Evolutionary conservation across 148 eudicot species (phyloP).

Genomic region (Arbutus unedo): DNA sequence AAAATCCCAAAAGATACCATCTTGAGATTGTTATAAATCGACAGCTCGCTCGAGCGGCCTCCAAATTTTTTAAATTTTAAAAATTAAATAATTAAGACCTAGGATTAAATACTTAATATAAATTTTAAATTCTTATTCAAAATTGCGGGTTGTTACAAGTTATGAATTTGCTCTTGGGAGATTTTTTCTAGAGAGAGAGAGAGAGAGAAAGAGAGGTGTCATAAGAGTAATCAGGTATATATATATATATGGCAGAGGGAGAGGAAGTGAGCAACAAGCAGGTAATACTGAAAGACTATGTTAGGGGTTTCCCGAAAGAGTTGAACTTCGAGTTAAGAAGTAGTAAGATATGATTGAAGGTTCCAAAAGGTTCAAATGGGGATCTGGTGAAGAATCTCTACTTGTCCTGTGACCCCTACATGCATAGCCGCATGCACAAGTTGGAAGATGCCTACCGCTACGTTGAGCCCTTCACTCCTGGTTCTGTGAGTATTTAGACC

Average conservation of each 20-base stretch:
- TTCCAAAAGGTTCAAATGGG: constrained; percentile 27
- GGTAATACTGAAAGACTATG: constrained; percentile 25
- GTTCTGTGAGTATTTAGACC: constrained; percentile 17
- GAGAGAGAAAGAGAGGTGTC: too few species aligned
- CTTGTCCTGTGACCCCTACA: constrained; percentile 31
- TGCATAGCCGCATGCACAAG: constrained; percentile 8
- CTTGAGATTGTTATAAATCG: too few species aligned
- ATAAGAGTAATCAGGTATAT: too few species aligned
- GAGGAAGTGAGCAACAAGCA: constrained; percentile 32
- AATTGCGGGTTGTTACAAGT: too few species aligned
- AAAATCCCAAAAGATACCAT: too few species aligned
- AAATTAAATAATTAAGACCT: too few species aligned
- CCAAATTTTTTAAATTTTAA: too few species aligned
- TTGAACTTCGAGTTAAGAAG: constrained; percentile 19
- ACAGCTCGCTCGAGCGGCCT: too few species aligned
- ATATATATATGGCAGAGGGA: constrained; percentile 6
- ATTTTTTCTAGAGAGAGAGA: too few species aligned
- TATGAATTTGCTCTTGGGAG: too few species aligned
- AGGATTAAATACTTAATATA: too few species aligned
- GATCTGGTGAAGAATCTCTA: constrained; percentile 28
- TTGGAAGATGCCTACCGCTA: not conserved
- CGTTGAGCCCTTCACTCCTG: constrained; percentile 12
- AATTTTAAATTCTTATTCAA: too few species aligned
- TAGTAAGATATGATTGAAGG: constrained; percentile 6
- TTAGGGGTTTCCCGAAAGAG: constrained; percentile 28